A percentile compares a stretch with the other conserved stretches of the same genome.
Conservation (phyloP, 129 eudicot genomes). For the Dittrichia graveolens region DNA sequence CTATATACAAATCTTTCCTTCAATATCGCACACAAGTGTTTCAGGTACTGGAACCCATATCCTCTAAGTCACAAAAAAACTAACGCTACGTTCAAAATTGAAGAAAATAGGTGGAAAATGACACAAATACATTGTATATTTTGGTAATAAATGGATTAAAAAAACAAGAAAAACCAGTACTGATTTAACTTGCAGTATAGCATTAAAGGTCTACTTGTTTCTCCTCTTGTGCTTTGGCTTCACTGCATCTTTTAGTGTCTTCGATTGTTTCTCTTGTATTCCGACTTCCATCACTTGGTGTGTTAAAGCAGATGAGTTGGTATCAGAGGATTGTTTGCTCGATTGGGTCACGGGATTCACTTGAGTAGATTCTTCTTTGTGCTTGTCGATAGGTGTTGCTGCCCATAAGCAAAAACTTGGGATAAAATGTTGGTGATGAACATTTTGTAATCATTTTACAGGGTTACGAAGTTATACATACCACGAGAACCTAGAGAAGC, state of each 20-base stretch:
- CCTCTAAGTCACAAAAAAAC: background rate
- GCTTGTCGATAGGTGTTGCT: slow-evolving; percentile 26
- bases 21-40: background rate
- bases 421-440: background rate
- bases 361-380: slow-evolving; percentile 22
- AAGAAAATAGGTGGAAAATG: slow-evolving; percentile 2
- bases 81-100: background rate
- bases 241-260: slow-evolving; percentile 70
- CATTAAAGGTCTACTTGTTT: slow-evolving; percentile 44
- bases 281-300: slow-evolving; percentile 25
- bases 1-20: slow-evolving; percentile 2
- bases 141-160: background rate
- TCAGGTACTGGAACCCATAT: background rate
- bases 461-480: slow-evolving; percentile 25
- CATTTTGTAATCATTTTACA: background rate
- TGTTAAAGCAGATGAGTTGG: slow-evolving; percentile 30
- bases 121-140: slow-evolving; percentile 17
- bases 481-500: slow-evolving; percentile 56
- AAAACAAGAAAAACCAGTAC: background rate
- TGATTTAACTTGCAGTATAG: slow-evolving; percentile 21
- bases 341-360: slow-evolving; percentile 21
- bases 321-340: slow-evolving; percentile 34
- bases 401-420: background rate
- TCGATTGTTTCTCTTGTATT: slow-evolving; percentile 28
- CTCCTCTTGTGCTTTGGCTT: slow-evolving; percentile 73